Conservation (phyloP, 2,329 filamentous ascomycete species). For the Penicillium sp. region DNA sequence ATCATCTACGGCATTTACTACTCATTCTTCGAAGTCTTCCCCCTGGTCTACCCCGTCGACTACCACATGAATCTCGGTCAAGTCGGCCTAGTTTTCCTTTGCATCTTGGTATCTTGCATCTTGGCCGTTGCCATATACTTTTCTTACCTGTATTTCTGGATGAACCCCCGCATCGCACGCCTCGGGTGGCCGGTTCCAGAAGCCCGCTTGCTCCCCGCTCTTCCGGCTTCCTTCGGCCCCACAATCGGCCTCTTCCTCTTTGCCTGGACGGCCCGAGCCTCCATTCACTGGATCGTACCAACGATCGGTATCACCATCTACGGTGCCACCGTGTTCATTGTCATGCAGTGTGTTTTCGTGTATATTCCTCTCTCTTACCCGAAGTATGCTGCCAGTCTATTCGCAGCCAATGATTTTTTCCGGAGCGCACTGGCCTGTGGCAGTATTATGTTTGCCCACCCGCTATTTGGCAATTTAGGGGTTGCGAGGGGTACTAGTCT, state of each 20-base stretch:
- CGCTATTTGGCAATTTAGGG: conserved; percentile 36
- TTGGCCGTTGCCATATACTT: conserved; percentile 53
- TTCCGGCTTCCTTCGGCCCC: conserved; percentile 54
- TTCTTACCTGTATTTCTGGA: conserved; percentile 54
- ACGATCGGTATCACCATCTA: conserved; percentile 46
- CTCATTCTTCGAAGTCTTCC: conserved; percentile 66
- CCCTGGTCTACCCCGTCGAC: conserved; percentile 60
- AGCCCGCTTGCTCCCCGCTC: conserved; percentile 54
- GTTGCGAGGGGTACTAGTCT: conserved; percentile 35
- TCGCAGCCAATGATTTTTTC: conserved; percentile 40
- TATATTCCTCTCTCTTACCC: conserved; percentile 40
- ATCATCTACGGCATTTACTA: conserved; percentile 57
- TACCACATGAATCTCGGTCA: conserved; percentile 62
- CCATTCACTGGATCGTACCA: conserved; percentile 38
- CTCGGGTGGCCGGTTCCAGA: conserved; percentile 56
- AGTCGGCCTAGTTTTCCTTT: conserved; percentile 62
- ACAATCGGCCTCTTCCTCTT: conserved; percentile 62
- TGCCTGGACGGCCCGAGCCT: conserved; percentile 25
- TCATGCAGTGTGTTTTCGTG: conserved; percentile 46
- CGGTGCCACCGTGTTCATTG: conserved; percentile 36
- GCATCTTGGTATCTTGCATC: conserved; percentile 59
- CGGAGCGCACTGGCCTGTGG: conserved; percentile 26
- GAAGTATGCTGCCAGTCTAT: conserved; percentile 35
- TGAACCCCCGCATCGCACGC: conserved; percentile 52
- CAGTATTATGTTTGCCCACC: conserved; percentile 33